Percentiles rank a stretch among this genome's conserved stretches.
Conservation (phyloP, 192 early-diverging fungal genomes). For the Rhizoclosmatium globosum region DNA sequence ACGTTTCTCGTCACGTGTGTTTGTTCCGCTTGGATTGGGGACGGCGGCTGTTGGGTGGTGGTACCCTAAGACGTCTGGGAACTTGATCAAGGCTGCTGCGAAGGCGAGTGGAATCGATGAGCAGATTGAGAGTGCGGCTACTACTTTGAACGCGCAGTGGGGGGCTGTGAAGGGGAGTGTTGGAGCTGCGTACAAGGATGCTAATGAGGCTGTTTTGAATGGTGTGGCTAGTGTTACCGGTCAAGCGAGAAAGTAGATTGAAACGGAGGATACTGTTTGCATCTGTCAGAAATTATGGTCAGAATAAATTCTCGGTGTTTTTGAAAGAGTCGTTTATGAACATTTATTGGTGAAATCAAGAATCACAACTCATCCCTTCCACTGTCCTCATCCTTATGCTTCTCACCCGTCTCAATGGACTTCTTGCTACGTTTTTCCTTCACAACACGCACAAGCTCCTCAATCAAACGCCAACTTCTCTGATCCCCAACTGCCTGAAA, state of each 20-base stretch:
- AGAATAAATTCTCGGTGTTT: too few species aligned
- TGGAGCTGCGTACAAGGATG: neutral
- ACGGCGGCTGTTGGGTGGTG: constrained; percentile 26
- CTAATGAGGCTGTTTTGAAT: neutral
- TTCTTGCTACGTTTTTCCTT: too few species aligned
- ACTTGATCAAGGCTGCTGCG: neutral
- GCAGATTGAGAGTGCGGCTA: neutral
- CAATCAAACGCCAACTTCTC: constrained; percentile 58
- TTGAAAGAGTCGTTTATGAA: too few species aligned
- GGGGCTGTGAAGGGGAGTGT: neutral
- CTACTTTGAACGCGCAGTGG: neutral
- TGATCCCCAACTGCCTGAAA: constrained; percentile 62
- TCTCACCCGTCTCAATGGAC: too few species aligned
- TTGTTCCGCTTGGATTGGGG: neutral
- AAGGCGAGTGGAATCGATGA: neutral
- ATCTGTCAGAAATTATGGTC: too few species aligned
- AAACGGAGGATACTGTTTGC: too few species aligned
- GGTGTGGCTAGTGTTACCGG: neutral
- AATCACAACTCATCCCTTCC: too few species aligned
- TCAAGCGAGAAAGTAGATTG: neutral
- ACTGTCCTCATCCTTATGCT: too few species aligned
- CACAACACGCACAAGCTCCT: constrained; percentile 45
- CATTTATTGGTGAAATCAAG: too few species aligned
- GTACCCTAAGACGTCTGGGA: constrained; percentile 18
- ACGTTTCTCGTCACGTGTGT: neutral